Evolutionary conservation across 2,329 filamentous ascomycete genomes (phyloP).

Genomic region (Aspergillus texensis): DNA sequence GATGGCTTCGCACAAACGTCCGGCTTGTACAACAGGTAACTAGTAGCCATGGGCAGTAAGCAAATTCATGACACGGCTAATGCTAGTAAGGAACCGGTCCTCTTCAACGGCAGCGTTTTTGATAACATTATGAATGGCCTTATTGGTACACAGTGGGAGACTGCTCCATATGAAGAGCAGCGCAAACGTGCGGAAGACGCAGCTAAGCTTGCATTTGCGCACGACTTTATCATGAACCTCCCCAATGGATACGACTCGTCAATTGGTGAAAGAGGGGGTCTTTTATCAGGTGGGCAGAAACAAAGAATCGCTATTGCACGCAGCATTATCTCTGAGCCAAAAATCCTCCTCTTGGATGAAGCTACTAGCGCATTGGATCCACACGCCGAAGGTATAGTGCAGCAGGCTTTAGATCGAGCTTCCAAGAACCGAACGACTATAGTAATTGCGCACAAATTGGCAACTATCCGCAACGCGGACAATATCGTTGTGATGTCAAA

Average conservation of each 20-base stretch:
- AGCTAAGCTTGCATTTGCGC: slow-evolving; percentile 58
- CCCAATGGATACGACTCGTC: slow-evolving; percentile 81
- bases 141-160: slow-evolving; percentile 46
- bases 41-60: not conserved
- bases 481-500: slow-evolving; percentile 48
- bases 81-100: slow-evolving; percentile 64
- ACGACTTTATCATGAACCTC: slow-evolving; percentile 74
- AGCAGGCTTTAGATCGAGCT: slow-evolving; percentile 75
- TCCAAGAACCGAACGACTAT: slow-evolving; percentile 54
- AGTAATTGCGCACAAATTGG: slow-evolving; percentile 47
- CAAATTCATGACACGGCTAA: not conserved
- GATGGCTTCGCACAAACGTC: slow-evolving; percentile 23
- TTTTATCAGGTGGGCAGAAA: slow-evolving; percentile 85
- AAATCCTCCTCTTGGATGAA: slow-evolving; percentile 84
- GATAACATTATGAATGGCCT: slow-evolving; percentile 69
- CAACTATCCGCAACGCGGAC: slow-evolving; percentile 47
- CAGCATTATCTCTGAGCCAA: slow-evolving; percentile 77
- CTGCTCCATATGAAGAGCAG: slow-evolving; percentile 9
- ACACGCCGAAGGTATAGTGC: slow-evolving; percentile 81
- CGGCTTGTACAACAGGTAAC: slow-evolving; percentile 43
- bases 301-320: slow-evolving; percentile 85
- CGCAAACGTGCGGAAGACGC: slow-evolving; percentile 17
- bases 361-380: slow-evolving; percentile 87
- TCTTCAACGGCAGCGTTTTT: slow-evolving; percentile 81
- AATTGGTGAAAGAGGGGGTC: slow-evolving; percentile 79